phyloP scores from a whole-genome alignment of 1,284 basidiomycete species.

The Coniophora puteana region DNA sequence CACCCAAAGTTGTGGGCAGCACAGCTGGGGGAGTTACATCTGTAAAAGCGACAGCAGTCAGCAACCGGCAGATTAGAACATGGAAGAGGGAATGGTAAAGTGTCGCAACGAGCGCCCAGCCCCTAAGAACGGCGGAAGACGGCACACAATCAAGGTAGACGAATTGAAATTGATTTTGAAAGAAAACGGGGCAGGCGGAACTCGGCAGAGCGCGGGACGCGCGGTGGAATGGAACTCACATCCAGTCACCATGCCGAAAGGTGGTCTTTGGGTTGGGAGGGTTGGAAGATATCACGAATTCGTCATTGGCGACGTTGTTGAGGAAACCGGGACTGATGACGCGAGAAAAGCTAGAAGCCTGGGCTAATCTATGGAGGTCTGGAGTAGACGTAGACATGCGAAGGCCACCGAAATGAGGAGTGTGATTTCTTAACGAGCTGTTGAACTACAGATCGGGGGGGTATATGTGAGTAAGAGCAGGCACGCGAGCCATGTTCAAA shows the following conservation, averaged over 20 bases:
- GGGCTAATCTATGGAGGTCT: constrained; percentile 23
- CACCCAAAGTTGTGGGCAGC: constrained; percentile 75
- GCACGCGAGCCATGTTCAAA: constrained; percentile 2
- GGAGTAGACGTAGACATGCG: constrained; percentile 38
- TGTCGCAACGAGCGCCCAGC: too few relatives aligned
- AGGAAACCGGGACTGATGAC: not conserved
- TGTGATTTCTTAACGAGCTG: constrained; percentile 17
- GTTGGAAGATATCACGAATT: constrained; percentile 64
- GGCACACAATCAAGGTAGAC: not conserved
- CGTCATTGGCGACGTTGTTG: constrained; percentile 24
- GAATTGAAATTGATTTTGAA: constrained; percentile 2
- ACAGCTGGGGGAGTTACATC: constrained; percentile 57
- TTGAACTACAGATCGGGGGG: constrained; percentile 10
- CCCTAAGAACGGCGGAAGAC: too few relatives aligned
- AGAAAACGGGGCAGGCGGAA: constrained; percentile 5
- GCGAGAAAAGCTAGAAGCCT: not conserved
- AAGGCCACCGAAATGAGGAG: constrained; percentile 24
- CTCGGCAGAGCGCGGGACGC: constrained; percentile 4
- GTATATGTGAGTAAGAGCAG: constrained; percentile 8
- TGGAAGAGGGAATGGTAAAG: too few relatives aligned
- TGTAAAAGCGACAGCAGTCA: constrained; percentile 24
- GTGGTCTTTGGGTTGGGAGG: constrained; percentile 71
- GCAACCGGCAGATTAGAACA: constrained; percentile 15
- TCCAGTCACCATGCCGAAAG: constrained; percentile 76
- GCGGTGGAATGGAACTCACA: too few relatives aligned